These are phyloP conservation scores for Letharia lupina DNA, from an alignment of 495 filamentous ascomycete species.

Conservation along the genomic window DNA sequence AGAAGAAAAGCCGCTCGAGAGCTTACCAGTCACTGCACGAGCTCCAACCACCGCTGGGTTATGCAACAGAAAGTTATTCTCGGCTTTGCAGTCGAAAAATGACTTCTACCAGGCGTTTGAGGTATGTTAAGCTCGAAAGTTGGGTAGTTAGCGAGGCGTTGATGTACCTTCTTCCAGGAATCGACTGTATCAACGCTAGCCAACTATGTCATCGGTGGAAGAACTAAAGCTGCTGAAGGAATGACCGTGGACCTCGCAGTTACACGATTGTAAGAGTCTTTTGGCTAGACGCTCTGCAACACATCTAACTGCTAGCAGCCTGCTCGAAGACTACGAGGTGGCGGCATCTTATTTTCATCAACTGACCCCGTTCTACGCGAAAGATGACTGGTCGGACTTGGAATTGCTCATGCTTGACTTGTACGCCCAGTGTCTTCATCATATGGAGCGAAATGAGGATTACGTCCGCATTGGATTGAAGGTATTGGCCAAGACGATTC, in stretches of 20 bases:
- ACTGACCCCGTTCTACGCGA: constrained; percentile 75
- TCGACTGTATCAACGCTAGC: constrained; percentile 40
- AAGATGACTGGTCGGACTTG: constrained; percentile 67
- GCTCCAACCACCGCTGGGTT: constrained; percentile 35
- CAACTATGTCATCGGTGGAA: constrained; percentile 64
- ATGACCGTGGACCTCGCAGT: constrained; percentile 80
- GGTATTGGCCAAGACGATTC: constrained; percentile 63
- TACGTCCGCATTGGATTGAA: constrained; percentile 68
- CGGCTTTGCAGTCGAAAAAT: constrained; percentile 41
- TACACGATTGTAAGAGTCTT: constrained; percentile 56
- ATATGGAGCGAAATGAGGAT: constrained; percentile 67
- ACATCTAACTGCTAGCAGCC: constrained; percentile 28
- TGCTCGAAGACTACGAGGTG: constrained; percentile 59
- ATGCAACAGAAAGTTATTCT: constrained; percentile 41
- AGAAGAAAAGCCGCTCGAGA: not conserved
- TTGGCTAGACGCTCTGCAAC: not conserved
- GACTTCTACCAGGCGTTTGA: constrained; percentile 34
- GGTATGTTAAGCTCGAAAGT: constrained; percentile 8
- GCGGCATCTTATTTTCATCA: constrained; percentile 74
- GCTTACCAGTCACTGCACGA: constrained; percentile 6
- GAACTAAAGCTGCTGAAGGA: constrained; percentile 63
- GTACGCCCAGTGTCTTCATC: constrained; percentile 75
- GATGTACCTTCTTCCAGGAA: constrained; percentile 19
- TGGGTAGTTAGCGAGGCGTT: not conserved
- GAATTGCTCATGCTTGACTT: constrained; percentile 78